These are phyloP conservation scores for Eimeria falciformis DNA, from an alignment of 169 alveolate species.

Conservation along the genomic window DNA sequence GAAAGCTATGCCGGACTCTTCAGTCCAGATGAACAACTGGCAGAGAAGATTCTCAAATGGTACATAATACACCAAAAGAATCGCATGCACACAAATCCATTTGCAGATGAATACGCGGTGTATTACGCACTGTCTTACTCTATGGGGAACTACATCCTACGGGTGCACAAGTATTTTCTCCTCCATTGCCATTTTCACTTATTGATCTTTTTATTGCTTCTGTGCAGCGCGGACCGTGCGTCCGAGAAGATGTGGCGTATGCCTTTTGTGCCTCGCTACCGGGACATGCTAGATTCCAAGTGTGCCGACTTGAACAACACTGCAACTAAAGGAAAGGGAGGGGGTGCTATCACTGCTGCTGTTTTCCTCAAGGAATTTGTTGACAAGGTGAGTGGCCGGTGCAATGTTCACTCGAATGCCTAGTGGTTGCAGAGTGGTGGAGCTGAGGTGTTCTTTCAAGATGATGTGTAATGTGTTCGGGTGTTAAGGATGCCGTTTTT, in stretches of 20 bases:
- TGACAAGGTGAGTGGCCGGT: slow-evolving; percentile 79
- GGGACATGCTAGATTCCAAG: slow-evolving; percentile 86
- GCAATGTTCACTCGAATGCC: background rate
- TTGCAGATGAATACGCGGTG: too few relatives aligned
- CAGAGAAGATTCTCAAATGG: slow-evolving; percentile 53
- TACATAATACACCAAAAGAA: background rate
- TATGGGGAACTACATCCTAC: too few relatives aligned
- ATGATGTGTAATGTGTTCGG: background rate
- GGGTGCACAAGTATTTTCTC: background rate
- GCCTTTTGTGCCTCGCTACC: slow-evolving; percentile 91
- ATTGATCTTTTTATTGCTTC: background rate
- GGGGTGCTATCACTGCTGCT: slow-evolving; percentile 93
- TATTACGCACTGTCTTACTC: too few relatives aligned
- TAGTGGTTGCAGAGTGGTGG: background rate
- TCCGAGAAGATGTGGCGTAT: slow-evolving; percentile 92
- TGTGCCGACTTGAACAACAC: slow-evolving; percentile 93
- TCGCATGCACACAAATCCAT: too few relatives aligned
- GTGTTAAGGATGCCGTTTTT: background rate
- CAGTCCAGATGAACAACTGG: slow-evolving; percentile 49
- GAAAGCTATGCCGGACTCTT: slow-evolving; percentile 54
- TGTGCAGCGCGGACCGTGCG: slow-evolving; percentile 80
- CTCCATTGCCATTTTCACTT: background rate
- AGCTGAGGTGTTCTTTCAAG: background rate
- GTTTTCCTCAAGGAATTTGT: slow-evolving; percentile 94
- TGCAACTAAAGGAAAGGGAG: slow-evolving; percentile 77